These are phyloP conservation scores for Hemerocallis citrina DNA, from an alignment of 106 monocot species.

Conservation along the genomic window DNA sequence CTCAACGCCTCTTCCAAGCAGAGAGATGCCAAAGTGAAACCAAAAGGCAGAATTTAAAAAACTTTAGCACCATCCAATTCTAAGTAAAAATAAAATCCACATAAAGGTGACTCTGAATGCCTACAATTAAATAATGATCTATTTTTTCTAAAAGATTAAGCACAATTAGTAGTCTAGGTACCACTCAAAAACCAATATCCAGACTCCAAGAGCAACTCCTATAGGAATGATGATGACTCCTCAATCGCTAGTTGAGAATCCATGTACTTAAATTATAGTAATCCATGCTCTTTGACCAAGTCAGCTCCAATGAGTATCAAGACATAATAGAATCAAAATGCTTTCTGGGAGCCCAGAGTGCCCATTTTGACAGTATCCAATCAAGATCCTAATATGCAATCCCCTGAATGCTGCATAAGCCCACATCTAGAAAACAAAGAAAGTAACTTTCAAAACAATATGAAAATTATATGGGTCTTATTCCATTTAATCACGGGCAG, in stretches of 20 bases:
- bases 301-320: background rate
- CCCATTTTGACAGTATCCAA: conserved; percentile 26
- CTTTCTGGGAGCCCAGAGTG: conserved; percentile 13
- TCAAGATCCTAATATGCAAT: conserved; percentile 38
- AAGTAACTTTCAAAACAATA: conserved; percentile 22
- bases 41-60: conserved; percentile 13
- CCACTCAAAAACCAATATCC: conserved; percentile 6
- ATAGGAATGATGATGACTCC: no score
- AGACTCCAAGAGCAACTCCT: no score
- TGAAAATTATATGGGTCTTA: background rate
- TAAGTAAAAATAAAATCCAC: background rate
- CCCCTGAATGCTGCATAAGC: conserved; percentile 47
- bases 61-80: background rate
- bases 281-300: conserved; percentile 2
- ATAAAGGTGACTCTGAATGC: background rate
- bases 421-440: conserved; percentile 37
- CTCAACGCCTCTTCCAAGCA: conserved; percentile 30
- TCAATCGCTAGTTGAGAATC: conserved; percentile 5
- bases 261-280: conserved; percentile 8
- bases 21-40: conserved; percentile 14
- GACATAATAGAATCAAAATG: conserved; percentile 4
- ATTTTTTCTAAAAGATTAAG: background rate
- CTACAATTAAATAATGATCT: background rate
- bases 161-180: conserved; percentile 1
- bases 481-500: background rate